These are phyloP conservation scores for Tephrocybe sp. DNA, from an alignment of 768 basidiomycete species.

Conservation along the genomic window DNA sequence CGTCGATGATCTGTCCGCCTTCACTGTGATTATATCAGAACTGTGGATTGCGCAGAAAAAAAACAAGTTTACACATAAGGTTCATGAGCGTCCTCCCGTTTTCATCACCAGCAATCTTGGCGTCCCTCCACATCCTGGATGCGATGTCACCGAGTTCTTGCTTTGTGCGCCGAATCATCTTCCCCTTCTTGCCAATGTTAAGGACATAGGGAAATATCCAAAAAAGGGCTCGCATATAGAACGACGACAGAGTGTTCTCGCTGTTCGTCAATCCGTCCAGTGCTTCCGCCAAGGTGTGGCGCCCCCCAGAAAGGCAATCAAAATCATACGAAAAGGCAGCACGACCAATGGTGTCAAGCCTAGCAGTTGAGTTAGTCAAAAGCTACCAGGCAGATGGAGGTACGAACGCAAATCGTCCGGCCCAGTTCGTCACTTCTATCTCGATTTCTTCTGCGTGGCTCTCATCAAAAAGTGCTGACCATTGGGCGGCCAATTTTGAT, in stretches of 20 bases:
- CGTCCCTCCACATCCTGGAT: constrained; percentile 52
- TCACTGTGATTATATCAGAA: constrained; percentile 24
- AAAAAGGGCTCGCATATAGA: constrained; percentile 64
- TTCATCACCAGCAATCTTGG: constrained; percentile 42
- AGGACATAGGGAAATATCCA: constrained; percentile 58
- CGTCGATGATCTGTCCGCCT: constrained; percentile 41
- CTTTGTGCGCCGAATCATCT: constrained; percentile 54
- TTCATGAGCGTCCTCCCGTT: constrained; percentile 50
- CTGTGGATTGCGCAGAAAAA: neutral
- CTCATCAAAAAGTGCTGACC: constrained; percentile 44
- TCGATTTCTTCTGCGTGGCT: constrained; percentile 36
- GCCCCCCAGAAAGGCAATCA: constrained; percentile 47
- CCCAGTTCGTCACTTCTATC: constrained; percentile 58
- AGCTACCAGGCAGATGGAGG: neutral
- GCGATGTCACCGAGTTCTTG: constrained; percentile 52
- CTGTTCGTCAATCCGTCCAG: constrained; percentile 61
- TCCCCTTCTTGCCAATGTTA: constrained; percentile 54
- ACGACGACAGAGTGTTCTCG: constrained; percentile 53
- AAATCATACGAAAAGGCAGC: constrained; percentile 68
- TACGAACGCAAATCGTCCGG: constrained; percentile 57
- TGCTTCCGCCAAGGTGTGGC: constrained; percentile 47
- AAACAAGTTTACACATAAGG: constrained; percentile 44
- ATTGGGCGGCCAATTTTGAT: constrained; percentile 47
- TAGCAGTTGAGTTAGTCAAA: constrained; percentile 20
- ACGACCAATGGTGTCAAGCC: constrained; percentile 56